A percentile compares a stretch with the other conserved stretches of the same genome.
Evolutionary conservation across 805 yeast genomes (phyloP).

Genomic region (Pichia rugopelliculosa): DNA sequence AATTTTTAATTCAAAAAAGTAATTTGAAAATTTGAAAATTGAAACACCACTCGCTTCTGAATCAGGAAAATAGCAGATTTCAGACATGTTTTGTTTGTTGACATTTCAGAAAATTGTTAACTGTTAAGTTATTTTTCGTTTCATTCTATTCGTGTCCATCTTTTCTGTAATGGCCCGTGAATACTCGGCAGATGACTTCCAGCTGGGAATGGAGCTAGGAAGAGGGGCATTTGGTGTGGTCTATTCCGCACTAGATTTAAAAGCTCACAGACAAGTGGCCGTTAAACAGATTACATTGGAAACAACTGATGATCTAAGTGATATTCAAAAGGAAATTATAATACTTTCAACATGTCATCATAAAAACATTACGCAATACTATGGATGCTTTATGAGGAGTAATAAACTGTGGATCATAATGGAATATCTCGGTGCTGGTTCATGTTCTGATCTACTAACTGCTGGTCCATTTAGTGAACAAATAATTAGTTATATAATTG

Average conservation of each 20-base stretch:
- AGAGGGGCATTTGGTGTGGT: conserved; percentile 77
- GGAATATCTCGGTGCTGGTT: conserved; percentile 79
- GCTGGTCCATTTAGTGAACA: conserved; percentile 56
- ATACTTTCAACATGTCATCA: conserved; percentile 61
- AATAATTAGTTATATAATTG: conserved; percentile 44
- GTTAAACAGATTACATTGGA: conserved; percentile 68
- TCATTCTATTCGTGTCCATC: not conserved
- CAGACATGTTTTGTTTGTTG: not conserved
- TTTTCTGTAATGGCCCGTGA: not conserved
- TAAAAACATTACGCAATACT: conserved; percentile 55
- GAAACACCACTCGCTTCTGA: not conserved
- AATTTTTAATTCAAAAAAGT: too few species aligned
- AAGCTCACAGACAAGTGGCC: conserved; percentile 41
- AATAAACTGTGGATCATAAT: conserved; percentile 71
- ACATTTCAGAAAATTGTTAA: not conserved
- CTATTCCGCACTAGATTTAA: conserved; percentile 49
- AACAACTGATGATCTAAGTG: conserved; percentile 59
- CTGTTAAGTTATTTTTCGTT: not conserved
- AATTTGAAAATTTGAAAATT: too few species aligned
- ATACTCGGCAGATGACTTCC: conserved; percentile 4
- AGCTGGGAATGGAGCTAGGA: conserved; percentile 43
- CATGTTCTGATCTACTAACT: conserved; percentile 54
- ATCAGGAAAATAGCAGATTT: not conserved
- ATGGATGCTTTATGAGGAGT: conserved; percentile 65
- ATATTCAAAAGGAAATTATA: conserved; percentile 65